These are phyloP conservation scores for Ailanthus altissimus DNA, from an alignment of 345 rosid genomes.

Conservation along the genomic window DNA sequence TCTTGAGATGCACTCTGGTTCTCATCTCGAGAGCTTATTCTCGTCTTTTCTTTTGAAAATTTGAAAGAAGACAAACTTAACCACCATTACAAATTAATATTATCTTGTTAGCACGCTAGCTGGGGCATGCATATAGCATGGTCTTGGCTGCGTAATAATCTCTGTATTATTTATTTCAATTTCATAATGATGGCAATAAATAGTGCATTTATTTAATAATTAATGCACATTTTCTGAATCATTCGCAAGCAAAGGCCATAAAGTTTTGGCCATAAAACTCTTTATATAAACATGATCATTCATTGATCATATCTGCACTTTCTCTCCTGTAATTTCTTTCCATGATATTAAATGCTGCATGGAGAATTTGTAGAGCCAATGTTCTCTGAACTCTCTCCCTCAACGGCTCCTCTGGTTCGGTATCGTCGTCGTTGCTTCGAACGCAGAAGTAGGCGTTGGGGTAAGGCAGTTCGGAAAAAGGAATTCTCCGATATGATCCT, in stretches of 20 bases:
- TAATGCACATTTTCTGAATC: not conserved
- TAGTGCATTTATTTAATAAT: not conserved
- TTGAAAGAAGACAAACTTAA: not conserved
- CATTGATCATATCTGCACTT: not conserved
- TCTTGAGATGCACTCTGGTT: not conserved
- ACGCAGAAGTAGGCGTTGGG: conserved; percentile 20
- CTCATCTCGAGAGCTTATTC: not conserved
- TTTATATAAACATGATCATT: not conserved
- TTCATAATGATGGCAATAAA: not conserved
- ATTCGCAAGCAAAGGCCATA: too few relatives aligned
- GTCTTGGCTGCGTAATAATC: conserved; percentile 9
- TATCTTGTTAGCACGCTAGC: not conserved
- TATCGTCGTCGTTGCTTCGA: not conserved
- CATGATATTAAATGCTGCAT: not conserved
- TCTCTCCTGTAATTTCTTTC: not conserved
- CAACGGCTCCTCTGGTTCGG: conserved; percentile 29
- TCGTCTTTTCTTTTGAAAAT: not conserved
- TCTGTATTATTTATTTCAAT: not conserved
- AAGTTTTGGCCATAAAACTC: not conserved
- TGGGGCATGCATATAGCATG: not conserved
- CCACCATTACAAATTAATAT: not conserved
- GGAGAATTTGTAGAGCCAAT: conserved; percentile 19
- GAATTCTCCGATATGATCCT: not conserved
- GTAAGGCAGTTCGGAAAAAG: conserved; percentile 24
- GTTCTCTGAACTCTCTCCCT: conserved; percentile 46